Conservation (phyloP, 2,329 filamentous ascomycete species). For the Phoma sp. region DNA sequence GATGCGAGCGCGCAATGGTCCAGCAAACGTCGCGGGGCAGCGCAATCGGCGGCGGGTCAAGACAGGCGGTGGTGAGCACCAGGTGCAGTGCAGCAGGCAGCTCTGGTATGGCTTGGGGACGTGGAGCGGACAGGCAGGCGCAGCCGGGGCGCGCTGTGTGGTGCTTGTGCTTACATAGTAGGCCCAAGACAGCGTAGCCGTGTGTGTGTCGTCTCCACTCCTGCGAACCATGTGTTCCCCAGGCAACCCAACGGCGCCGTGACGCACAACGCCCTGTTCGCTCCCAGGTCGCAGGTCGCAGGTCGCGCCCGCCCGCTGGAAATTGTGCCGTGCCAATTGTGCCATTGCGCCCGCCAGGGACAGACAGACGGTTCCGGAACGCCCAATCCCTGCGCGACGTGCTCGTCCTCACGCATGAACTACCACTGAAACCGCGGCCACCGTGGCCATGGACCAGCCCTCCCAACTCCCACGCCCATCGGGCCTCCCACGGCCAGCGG, state of each 20-base stretch:
- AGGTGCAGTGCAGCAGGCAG: too few relatives aligned
- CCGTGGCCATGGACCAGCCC: constrained; percentile 40
- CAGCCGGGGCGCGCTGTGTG: background rate
- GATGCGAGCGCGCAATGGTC: background rate
- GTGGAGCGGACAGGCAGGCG: constrained; percentile 1
- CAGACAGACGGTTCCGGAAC: background rate
- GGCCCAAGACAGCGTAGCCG: background rate
- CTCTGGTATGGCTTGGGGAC: background rate
- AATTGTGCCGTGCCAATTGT: constrained; percentile 2
- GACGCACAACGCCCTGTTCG: constrained; percentile 6
- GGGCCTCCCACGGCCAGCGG: constrained; percentile 53
- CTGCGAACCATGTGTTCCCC: constrained; percentile 5
- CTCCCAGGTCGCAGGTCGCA: background rate
- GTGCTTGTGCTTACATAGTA: background rate
- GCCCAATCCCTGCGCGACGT: constrained; percentile 4
- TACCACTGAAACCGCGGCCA: constrained; percentile 12
- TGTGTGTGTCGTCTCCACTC: constrained; percentile 1
- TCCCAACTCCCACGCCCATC: constrained; percentile 40
- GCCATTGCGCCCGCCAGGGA: background rate
- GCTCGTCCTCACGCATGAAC: constrained; percentile 1
- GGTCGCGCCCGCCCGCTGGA: constrained; percentile 4
- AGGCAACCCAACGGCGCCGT: constrained; percentile 10
- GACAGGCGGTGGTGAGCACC: constrained; percentile 1
- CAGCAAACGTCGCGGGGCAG: background rate
- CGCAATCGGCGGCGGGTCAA: background rate